Base-by-base conservation (phyloP, 768 basidiomycete species). In the Gloeophyllum trabeum region DNA sequence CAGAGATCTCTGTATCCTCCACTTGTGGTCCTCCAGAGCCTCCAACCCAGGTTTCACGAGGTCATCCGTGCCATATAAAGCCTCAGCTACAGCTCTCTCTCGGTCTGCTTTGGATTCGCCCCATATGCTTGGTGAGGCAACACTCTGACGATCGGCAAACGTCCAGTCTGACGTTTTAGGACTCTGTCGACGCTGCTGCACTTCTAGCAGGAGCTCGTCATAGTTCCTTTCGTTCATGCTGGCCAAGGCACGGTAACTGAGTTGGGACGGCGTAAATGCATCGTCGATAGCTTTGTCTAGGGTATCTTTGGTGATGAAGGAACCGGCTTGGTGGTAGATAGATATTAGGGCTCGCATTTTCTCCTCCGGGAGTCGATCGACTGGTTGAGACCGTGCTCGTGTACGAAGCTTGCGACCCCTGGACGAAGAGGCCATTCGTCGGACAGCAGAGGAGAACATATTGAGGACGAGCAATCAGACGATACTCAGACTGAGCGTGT, bases 291-390 rank as follows among this genome's bases (percentile, higher is more conserved):
- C 64, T 18, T 67, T 52, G 16, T 72, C 67, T 23, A 90, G 73
- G 52, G 73, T 87, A 48, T 83, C 79, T 18, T 65, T 64, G 7
- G 84, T 84, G 48, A 90, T 71, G 63, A 83, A 86, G 2, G 65
- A 62, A 43, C 75, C 75, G 39, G 79, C 62, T 61, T 85, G 75
- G 64, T 90, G 85, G 64, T 88, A 89, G 41, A 89, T 71, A 6
- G 76, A 69, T 47, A 87, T 71, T 47, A 88, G 76, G 3, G 82
- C 79, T 45, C 81, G 80, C 65, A 86, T 66, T 61, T 64, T 70
- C 18, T 70, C 64, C 2, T 68, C 66, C 2, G 79, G 66, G 10
- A 32, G 28, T 16, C 28, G 10, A n/a, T n/a, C n/a, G n/a, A n/a
- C n/a, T n/a, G n/a, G n/a, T n/a, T n/a, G n/a, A n/a, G n/a, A n/a